phyloP scores from a whole-genome alignment of 2,329 filamentous ascomycete genomes.

The Rutstroemia sp. region DNA sequence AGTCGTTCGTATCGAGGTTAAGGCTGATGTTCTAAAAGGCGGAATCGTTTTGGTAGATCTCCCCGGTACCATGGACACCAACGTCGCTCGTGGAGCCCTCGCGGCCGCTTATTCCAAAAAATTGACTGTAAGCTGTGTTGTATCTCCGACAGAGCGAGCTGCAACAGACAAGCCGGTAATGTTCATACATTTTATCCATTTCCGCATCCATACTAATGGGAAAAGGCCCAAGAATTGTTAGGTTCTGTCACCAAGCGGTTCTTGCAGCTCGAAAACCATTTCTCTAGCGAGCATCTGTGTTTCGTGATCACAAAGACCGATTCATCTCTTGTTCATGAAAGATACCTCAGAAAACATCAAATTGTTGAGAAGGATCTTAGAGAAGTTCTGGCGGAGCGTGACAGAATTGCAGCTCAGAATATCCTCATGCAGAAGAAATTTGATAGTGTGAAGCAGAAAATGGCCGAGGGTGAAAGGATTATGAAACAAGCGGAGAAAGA shows the following conservation, averaged over 20 bases:
- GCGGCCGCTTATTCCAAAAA: constrained; percentile 13
- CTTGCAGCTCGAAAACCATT: constrained; percentile 16
- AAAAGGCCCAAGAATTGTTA: constrained; percentile 18
- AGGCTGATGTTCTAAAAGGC: constrained; percentile 9
- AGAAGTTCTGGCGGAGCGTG: background rate
- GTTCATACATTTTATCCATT: too few species aligned
- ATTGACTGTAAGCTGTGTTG: constrained; percentile 15
- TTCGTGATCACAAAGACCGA: constrained; percentile 19
- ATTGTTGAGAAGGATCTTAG: background rate
- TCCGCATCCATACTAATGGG: too few species aligned
- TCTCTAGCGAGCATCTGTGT: constrained; percentile 12
- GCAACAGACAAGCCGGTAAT: constrained; percentile 9
- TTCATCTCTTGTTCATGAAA: background rate
- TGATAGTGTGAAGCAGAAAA: background rate
- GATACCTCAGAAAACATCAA: constrained; percentile 11
- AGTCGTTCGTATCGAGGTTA: constrained; percentile 11
- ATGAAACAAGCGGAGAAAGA: background rate
- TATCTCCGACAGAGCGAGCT: constrained; percentile 12
- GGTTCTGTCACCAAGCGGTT: constrained; percentile 10
- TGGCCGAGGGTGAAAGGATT: background rate
- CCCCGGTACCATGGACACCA: constrained; percentile 17
- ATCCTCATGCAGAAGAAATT: background rate
- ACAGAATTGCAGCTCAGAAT: background rate
- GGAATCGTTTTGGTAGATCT: constrained; percentile 19
- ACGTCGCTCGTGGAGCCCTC: constrained; percentile 14